These are phyloP conservation scores for Podospora conica DNA, from an alignment of 495 filamentous ascomycete species.

Conservation along the genomic window DNA sequence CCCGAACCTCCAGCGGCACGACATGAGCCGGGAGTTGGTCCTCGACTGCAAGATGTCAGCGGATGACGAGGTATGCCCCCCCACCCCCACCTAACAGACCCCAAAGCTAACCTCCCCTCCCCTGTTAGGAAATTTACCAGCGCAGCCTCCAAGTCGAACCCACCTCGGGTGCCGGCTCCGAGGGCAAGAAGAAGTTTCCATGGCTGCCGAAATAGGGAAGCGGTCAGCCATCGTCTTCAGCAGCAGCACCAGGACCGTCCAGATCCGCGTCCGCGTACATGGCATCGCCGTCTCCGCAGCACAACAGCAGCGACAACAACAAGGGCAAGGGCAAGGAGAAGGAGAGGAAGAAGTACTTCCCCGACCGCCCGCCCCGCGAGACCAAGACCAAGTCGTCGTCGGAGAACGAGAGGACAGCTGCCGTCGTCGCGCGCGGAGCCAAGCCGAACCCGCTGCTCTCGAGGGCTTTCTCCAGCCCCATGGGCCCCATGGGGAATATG, in stretches of 20 bases:
- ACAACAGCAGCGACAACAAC: not conserved
- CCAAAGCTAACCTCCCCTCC: not conserved
- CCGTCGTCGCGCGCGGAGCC: not conserved
- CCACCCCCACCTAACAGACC: not conserved
- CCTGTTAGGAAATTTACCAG: conserved; percentile 58
- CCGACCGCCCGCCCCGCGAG: no score
- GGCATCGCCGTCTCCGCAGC: not conserved
- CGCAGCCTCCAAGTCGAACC: conserved; percentile 52
- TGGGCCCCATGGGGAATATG: not conserved
- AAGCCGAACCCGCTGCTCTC: not conserved
- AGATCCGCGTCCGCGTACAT: not conserved
- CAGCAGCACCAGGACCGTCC: not conserved
- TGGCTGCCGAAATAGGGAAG: conserved; percentile 44
- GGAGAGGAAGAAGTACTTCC: not conserved
- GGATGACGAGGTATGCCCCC: conserved; percentile 53
- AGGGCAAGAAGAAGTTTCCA: conserved; percentile 51
- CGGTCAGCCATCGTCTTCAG: not conserved
- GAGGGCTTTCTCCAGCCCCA: not conserved
- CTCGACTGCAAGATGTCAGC: conserved; percentile 55
- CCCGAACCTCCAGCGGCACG: conserved; percentile 57
- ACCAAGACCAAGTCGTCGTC: not conserved
- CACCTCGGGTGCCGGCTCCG: conserved; percentile 28
- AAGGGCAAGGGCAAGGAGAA: not conserved
- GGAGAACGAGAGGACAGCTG: not conserved
- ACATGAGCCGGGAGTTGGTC: conserved; percentile 62